Evolutionary conservation across 441 rosid genomes (phyloP), one percentile per base, ranked within the genome.

Genomic region (Croton setiger): DNA sequence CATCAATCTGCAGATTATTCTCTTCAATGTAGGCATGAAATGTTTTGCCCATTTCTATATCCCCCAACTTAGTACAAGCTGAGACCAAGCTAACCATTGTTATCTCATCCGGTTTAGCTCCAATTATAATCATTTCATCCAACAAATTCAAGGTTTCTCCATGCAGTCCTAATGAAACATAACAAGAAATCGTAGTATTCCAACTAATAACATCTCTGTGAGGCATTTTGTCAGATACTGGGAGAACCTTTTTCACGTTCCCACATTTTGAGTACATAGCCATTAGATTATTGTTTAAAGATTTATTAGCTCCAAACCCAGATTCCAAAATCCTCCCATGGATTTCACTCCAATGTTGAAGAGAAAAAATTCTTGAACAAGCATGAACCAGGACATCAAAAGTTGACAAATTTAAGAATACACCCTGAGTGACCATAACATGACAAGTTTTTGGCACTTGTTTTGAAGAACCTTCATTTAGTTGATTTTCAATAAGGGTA

Each of bases 231-330:
- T 39, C 57, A 60, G 73, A 77, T 55, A 65, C 9, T 5, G n/a
- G 69, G 17, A 64, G 3, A 17, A 69, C 78, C 21, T 47, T 67
- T 51, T 63, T 33, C 67, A 74, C 0, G 41, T 54, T 68, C 27
- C 78, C 74, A 6, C 67, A 67, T 45, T 64, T 76, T 2, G 74
- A 47, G 47, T 76, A 80, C 68, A 72, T 31, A 23, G 52, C 64
- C 70, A 76, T 76, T 71, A 76, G 64, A 64, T 76, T 73, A 39
- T 79, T 79, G 49, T 47, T 76, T 63, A 73, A 4, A 15, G 82
- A 73, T 11, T 49, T 63, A 37, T 71, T 67, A 1, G 44, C 41
- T 0, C 74, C 75, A 3, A 73, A 59, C 60, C 80, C 76, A 45
- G 20, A 4, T 72, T 79, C 73, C 68, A 79, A 51, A 14, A 64